A percentile compares a stretch with the other conserved stretches of the same genome.
These are phyloP conservation scores for Eucalyptus albens DNA, from an alignment of 345 rosid genomes.

Conservation along the genomic window DNA sequence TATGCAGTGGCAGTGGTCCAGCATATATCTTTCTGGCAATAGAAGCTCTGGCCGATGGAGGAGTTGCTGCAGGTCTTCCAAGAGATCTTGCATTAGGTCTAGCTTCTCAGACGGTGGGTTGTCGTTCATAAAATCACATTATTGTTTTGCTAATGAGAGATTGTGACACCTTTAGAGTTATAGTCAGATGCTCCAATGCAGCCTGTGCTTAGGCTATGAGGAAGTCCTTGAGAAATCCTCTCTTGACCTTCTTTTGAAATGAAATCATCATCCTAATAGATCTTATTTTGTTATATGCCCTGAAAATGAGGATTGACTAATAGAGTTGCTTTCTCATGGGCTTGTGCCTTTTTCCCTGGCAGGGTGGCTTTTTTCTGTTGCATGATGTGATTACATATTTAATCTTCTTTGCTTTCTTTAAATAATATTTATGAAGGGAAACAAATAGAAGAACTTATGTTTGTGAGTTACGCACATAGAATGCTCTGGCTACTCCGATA, in stretches of 20 bases:
- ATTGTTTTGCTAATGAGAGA: neutral
- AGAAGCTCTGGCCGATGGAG: slow-evolving; percentile 97
- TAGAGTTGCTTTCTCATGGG: neutral
- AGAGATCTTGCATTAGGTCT: slow-evolving; percentile 79
- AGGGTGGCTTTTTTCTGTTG: neutral
- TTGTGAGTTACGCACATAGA: neutral
- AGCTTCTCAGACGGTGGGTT: slow-evolving; percentile 84
- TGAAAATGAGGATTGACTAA: neutral
- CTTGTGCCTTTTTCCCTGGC: neutral
- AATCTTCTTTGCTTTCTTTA: neutral
- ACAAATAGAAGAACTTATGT: neutral
- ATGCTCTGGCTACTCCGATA: neutral
- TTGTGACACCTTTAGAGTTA: neutral
- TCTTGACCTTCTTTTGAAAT: neutral
- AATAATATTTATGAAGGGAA: neutral
- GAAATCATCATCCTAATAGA: neutral
- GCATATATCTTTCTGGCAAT: slow-evolving; percentile 80
- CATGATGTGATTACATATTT: neutral
- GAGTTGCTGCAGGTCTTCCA: slow-evolving; percentile 92
- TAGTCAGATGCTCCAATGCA: neutral
- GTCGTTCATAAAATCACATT: neutral
- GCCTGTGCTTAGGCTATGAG: neutral
- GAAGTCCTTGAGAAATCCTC: neutral
- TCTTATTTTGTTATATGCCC: neutral
- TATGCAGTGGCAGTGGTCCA: slow-evolving; percentile 86